Evolutionary conservation across 192 early-diverging fungal genomes (phyloP), one percentile per base, ranked within the genome.

Genomic region (Gaertneriomyces semiglobifer): DNA sequence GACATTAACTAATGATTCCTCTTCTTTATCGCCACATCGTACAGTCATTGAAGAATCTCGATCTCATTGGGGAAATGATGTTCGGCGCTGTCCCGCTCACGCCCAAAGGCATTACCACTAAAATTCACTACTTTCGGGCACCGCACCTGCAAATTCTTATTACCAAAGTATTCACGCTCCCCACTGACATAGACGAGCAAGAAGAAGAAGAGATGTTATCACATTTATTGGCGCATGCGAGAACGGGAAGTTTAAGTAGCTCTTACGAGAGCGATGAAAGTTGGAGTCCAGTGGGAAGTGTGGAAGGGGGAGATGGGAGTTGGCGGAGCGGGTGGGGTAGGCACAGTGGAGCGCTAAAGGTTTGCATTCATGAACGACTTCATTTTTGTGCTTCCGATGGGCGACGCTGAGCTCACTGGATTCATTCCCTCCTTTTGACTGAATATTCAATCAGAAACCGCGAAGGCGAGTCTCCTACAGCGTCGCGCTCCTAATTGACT

Each of bases 1-100:
- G 2, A 50, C 12, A 50, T 18, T 50, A 14, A 50, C 48, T 14
- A 2, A 0, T 25, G 40, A 6, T 25, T 61, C 40, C 40, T 65
- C 6, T 7, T 62, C 16, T 38, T 42, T 66, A 60, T 65, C 25
- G 12, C 3, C 38, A 39, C 55, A n/a, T n/a, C n/a, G n/a, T n/a
- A 51, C n/a, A 69, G 68, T 18, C 41, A 38, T 12, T 44, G n/a
- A 58, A 58, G 12, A 66, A 72, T 45, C n/a, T 72, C 33, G 70
- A 72, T 14, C 53, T 72, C 9, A 12, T 73, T 20, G 70, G 68
- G 11, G 70, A 72, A 45, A 72, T 72, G 52, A 72, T 72, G 58
- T 72, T 72, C 33, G 70, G 70, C 40, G 59, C 70, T 5, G 52
- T 67, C 14, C 68, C 70, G 8, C 38, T 72, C 11, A 56, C 69